Conservation (phyloP, 73 alveolate genomes). For the Tetrahymena malaccensis region DNA sequence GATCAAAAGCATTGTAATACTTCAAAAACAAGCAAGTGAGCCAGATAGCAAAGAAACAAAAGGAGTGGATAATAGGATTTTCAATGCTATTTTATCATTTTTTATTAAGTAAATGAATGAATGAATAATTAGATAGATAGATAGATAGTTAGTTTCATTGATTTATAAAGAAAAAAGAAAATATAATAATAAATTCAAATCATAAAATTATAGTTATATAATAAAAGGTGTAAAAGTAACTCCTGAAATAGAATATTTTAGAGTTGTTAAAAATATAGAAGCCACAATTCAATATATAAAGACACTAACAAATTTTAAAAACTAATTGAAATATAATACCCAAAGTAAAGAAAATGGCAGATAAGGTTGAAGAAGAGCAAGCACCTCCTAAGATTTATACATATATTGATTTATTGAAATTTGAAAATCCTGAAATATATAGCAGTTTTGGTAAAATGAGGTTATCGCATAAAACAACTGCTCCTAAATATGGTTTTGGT, state of each 20-base stretch:
- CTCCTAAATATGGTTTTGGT: slow-evolving; percentile 39
- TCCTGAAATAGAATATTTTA: neutral
- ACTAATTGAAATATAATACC: neutral
- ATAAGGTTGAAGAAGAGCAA: slow-evolving; percentile 37
- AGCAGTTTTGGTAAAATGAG: slow-evolving; percentile 40
- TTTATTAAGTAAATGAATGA: neutral
- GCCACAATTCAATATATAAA: neutral
- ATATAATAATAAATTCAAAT: neutral
- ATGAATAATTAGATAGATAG: too few relatives aligned
- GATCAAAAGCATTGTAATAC: too few relatives aligned
- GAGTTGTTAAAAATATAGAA: neutral
- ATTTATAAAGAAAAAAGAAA: neutral
- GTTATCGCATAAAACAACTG: slow-evolving; percentile 8
- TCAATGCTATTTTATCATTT: neutral
- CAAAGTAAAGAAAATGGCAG: slow-evolving; percentile 16
- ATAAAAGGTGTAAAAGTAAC: neutral
- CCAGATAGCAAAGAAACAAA: too few relatives aligned
- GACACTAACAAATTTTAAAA: neutral
- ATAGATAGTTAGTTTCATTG: neutral
- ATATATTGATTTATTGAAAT: slow-evolving; percentile 14
- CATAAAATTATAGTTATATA: neutral
- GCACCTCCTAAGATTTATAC: slow-evolving; percentile 33
- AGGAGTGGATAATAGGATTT: neutral
- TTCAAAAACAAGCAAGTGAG: too few relatives aligned
- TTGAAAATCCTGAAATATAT: slow-evolving; percentile 19